Base-by-base conservation (phyloP, 768 basidiomycete genomes). In the Exidia glandulosa region DNA sequence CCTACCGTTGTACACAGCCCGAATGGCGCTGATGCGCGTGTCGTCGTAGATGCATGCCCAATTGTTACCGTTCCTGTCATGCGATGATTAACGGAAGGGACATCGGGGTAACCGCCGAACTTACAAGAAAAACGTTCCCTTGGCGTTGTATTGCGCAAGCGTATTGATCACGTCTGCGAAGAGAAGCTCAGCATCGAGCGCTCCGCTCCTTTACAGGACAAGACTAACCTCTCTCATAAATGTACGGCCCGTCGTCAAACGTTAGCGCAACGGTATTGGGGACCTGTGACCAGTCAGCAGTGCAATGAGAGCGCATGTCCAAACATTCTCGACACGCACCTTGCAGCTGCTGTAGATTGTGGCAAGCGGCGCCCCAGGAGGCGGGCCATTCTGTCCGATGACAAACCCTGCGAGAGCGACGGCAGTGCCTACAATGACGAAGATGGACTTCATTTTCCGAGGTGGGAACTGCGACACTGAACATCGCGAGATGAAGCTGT, bases 111-210 rank as follows among this genome's bases (percentile, higher is more conserved):
- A 23, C n/a, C 23, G 23, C 33, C 30, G 32, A 33, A 19, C 76
- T 66, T 66, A 75, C 63, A 75, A 68, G 68, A 77, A 77, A 66
- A 77, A 77, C 2, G 76, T 77, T 2, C 71, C 76, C 61, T 75
- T 76, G 23, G 68, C 75, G 27, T 72, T 73, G 5, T 56, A 32
- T n/a, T 58, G 32, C 27, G 58, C 56, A 27, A 64, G 62, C 2
- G 56, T 62, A n/a, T 60, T 41, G 34, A 55, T 31, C 37, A 66
- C 56, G 45, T 60, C 54, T 29, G 41, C 48, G n/a, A 23, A 57
- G 27, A 36, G 13, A 56, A 48, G 47, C 14, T 29, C 14, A 61
- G 32, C 33, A 57, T 32, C 23, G 16, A n/a, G 16, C 30, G 41
- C 16, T 14, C 16, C n/a, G 34, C 57, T 7, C 4, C 19, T 32